Evolutionary conservation across 495 filamentous ascomycete species (phyloP).

Genomic region (Aspergillus hancockii): DNA sequence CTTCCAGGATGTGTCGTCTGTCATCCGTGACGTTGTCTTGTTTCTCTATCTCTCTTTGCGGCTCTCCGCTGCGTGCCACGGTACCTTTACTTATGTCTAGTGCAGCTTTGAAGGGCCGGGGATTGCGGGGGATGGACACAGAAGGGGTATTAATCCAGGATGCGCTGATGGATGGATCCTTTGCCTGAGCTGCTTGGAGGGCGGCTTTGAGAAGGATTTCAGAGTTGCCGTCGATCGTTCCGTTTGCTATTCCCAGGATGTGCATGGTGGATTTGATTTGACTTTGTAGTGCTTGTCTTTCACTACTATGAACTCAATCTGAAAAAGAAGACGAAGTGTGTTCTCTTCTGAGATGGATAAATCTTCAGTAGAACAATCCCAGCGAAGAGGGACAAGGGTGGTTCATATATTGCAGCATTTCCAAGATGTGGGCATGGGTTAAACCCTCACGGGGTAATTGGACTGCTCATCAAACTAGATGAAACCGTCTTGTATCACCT

Average conservation of each 20-base stretch:
- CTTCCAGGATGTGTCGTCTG: not conserved
- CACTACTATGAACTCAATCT: not conserved
- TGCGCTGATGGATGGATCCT: not conserved
- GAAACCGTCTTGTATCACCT: too few species aligned
- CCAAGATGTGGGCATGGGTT: too few species aligned
- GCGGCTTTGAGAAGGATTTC: slow-evolving; percentile 8
- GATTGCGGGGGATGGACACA: not conserved
- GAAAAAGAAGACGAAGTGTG: too few species aligned
- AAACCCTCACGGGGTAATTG: too few species aligned
- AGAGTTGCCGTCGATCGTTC: slow-evolving; percentile 1
- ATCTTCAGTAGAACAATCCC: too few species aligned
- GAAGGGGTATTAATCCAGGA: slow-evolving; percentile 5
- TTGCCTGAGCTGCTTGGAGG: not conserved
- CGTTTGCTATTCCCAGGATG: slow-evolving; percentile 5
- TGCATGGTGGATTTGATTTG: not conserved
- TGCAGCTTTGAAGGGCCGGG: not conserved
- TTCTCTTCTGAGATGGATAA: too few species aligned
- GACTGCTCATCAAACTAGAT: too few species aligned
- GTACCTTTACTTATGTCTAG: not conserved
- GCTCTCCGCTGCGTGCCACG: not conserved
- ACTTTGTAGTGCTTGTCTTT: not conserved
- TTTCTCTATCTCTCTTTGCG: not conserved
- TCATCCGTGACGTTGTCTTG: not conserved
- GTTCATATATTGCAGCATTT: too few species aligned
- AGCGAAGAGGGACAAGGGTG: too few species aligned